Evolutionary conservation across 305 asterid species (phyloP).

Genomic region (Solanum aculeatissimum): DNA sequence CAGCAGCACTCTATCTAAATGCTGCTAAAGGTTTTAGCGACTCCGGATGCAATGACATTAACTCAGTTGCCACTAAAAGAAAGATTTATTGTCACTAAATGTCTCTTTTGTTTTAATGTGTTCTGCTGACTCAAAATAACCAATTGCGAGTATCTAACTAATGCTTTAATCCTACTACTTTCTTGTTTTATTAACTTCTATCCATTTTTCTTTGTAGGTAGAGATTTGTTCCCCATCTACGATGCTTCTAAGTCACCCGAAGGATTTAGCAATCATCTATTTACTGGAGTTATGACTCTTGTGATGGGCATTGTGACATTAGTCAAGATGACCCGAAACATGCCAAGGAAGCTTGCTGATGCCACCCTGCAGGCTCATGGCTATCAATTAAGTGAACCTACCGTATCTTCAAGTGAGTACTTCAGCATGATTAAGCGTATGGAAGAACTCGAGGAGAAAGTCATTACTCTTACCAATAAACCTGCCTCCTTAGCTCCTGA

Average conservation of each 20-base stretch:
- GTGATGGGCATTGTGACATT: conserved; percentile 72
- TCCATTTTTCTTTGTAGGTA: background rate
- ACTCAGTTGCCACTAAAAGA: background rate
- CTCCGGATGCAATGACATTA: background rate
- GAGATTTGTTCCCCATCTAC: conserved; percentile 19
- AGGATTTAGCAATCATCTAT: conserved; percentile 43
- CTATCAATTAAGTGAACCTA: conserved; percentile 16
- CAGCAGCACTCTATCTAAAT: background rate
- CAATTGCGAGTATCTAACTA: background rate
- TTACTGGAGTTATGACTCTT: conserved; percentile 58
- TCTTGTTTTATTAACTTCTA: background rate
- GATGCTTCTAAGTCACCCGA: conserved; percentile 21
- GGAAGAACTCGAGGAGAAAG: conserved; percentile 69
- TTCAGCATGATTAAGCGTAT: conserved; percentile 64
- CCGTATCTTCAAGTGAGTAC: conserved; percentile 42
- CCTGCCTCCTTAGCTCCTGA: conserved; percentile 53
- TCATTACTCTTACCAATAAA: conserved; percentile 27
- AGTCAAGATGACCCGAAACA: conserved; percentile 75
- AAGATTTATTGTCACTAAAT: background rate
- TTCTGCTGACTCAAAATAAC: background rate
- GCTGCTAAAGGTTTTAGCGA: background rate
- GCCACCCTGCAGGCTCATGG: conserved; percentile 49
- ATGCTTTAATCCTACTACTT: background rate
- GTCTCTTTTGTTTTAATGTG: background rate
- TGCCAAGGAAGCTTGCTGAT: conserved; percentile 71